These are phyloP conservation scores for Fusarium goolgardi DNA, from an alignment of 2,329 filamentous ascomycete species.

Conservation along the genomic window DNA sequence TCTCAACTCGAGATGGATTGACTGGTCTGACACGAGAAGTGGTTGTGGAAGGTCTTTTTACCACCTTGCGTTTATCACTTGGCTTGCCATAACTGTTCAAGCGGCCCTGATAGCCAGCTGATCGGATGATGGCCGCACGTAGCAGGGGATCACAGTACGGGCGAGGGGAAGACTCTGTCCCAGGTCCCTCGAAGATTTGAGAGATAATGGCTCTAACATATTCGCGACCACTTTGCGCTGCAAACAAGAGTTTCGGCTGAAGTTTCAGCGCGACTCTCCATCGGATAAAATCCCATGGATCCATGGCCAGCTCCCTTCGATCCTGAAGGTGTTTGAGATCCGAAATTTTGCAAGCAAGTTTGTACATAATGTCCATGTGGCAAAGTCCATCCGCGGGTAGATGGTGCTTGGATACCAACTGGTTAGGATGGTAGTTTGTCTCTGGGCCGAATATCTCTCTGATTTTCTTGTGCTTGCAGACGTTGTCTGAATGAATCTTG, in stretches of 20 bases:
- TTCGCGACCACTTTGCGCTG: slow-evolving; percentile 12
- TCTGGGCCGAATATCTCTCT: slow-evolving; percentile 50
- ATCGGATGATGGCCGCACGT: slow-evolving; percentile 46
- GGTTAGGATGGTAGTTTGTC: slow-evolving; percentile 53
- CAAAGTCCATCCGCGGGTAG: slow-evolving; percentile 51
- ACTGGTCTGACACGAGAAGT: background rate
- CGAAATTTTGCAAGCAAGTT: slow-evolving; percentile 50
- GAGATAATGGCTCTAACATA: slow-evolving; percentile 13
- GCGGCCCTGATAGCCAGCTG: slow-evolving; percentile 42
- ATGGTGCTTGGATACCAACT: slow-evolving; percentile 50
- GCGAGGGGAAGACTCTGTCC: background rate
- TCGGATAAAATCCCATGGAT: slow-evolving; percentile 54
- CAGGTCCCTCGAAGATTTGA: slow-evolving; percentile 24
- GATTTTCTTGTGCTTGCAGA: slow-evolving; percentile 51
- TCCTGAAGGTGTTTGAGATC: slow-evolving; percentile 47
- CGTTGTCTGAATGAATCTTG: slow-evolving; percentile 49
- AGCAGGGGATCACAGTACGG: slow-evolving; percentile 47
- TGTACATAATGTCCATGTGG: slow-evolving; percentile 52
- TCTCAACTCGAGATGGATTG: slow-evolving; percentile 4
- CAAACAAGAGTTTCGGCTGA: background rate
- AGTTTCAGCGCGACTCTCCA: slow-evolving; percentile 49
- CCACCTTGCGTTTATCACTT: slow-evolving; percentile 7
- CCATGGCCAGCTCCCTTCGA: slow-evolving; percentile 49
- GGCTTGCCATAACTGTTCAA: slow-evolving; percentile 37
- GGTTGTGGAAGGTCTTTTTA: background rate